Evolutionary conservation across 1,284 basidiomycete genomes (phyloP).

Genomic region (Cerrena zonata): DNA sequence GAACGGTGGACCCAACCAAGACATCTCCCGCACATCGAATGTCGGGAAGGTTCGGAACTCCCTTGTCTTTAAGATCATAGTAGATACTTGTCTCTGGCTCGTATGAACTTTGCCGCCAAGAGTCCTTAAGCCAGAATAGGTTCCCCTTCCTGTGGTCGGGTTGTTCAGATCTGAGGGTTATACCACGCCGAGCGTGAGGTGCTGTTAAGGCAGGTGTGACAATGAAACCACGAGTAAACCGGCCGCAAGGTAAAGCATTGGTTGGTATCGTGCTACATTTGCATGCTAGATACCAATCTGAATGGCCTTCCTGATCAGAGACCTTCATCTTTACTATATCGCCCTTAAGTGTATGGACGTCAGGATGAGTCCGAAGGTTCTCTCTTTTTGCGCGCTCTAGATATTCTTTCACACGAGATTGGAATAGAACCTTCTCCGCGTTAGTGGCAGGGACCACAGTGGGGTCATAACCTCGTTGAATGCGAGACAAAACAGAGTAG

Average conservation of each 20-base stretch:
- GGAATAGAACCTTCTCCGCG: neutral
- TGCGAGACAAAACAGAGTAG: neutral
- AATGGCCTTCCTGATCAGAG: neutral
- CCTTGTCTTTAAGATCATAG: neutral
- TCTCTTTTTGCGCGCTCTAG: neutral
- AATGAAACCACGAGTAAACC: neutral
- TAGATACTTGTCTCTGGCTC: neutral
- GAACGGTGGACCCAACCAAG: neutral
- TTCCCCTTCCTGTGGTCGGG: neutral
- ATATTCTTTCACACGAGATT: neutral
- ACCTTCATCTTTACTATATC: too few relatives aligned
- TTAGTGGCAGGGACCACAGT: neutral
- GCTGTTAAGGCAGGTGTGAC: too few relatives aligned
- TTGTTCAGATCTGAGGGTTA: too few relatives aligned
- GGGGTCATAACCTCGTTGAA: neutral
- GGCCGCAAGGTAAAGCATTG: neutral
- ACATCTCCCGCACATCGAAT: neutral
- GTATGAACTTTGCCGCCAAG: neutral
- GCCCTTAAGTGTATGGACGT: neutral
- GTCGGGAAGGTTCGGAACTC: neutral
- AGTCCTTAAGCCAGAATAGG: neutral
- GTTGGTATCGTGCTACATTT: conserved; percentile 10
- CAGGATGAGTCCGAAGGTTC: neutral
- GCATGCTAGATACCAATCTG: neutral
- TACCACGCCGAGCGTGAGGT: too few relatives aligned